phyloP scores from a whole-genome alignment of 306 rosid genomes.

The Abrus pulchellus region DNA sequence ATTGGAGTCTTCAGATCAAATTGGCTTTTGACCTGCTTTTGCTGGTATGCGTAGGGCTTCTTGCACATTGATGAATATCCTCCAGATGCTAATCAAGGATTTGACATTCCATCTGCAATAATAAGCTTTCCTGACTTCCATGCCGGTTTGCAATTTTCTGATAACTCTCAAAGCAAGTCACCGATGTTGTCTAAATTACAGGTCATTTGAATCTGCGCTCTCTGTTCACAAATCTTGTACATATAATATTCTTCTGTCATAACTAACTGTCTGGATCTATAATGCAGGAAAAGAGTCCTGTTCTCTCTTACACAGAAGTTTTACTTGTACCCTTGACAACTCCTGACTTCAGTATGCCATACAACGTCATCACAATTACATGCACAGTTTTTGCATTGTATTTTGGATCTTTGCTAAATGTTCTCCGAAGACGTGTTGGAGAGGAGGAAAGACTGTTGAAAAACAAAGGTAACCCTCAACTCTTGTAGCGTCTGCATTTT shows the following conservation, averaged over 20 bases:
- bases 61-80: slow-evolving; percentile 97
- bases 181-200: slow-evolving; percentile 78
- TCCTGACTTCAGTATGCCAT: slow-evolving; percentile 99
- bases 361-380: slow-evolving; percentile 92
- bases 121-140: slow-evolving; percentile 83
- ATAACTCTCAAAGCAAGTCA: slow-evolving; percentile 58
- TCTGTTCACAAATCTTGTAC: slow-evolving; percentile 9
- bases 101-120: slow-evolving; percentile 94
- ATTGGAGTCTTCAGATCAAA: slow-evolving; percentile 32
- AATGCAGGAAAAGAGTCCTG: slow-evolving; percentile 72
- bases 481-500: slow-evolving; percentile 26
- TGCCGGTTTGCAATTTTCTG: slow-evolving; percentile 62
- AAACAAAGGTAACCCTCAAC: slow-evolving; percentile 59
- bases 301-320: slow-evolving; percentile 86
- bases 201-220: slow-evolving; percentile 54
- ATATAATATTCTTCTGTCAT: slow-evolving; percentile 23
- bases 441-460: slow-evolving; percentile 81
- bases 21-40: slow-evolving; percentile 36
- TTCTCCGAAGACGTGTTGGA: slow-evolving; percentile 80
- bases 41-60: slow-evolving; percentile 70
- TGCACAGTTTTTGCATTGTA: slow-evolving; percentile 91
- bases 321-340: slow-evolving; percentile 92
- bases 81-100: slow-evolving; percentile 97
- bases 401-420: slow-evolving; percentile 90
- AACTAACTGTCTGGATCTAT: slow-evolving; percentile 39